These are phyloP conservation scores for Marchantia paleacea DNA, from an alignment of 225 moss, liverwort and hornwort species.

Conservation along the genomic window DNA sequence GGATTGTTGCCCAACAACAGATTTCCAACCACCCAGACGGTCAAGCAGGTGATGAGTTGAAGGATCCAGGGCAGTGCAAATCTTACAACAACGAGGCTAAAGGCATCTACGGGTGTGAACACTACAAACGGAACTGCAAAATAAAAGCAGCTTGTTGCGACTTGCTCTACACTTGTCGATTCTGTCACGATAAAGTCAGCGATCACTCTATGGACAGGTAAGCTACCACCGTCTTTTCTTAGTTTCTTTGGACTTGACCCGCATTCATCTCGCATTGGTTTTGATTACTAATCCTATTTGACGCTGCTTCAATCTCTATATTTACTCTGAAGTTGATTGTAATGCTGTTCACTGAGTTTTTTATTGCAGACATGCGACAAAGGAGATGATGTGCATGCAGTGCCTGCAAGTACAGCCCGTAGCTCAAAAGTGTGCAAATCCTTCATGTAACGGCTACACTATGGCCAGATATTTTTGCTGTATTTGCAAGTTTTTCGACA, in stretches of 20 bases:
- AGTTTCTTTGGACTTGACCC: background rate
- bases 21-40: constrained; percentile 37
- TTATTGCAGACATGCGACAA: constrained; percentile 81
- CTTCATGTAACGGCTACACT: constrained; percentile 63
- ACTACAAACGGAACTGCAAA: constrained; percentile 95
- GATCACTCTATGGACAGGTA: constrained; percentile 98
- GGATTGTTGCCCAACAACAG: constrained; percentile 92
- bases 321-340: background rate
- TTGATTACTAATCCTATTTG: background rate
- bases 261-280: background rate
- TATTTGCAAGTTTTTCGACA: constrained; percentile 98
- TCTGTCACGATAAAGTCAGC: constrained; percentile 98
- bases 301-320: background rate
- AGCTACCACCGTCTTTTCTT: background rate
- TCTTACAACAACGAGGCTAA: constrained; percentile 64
- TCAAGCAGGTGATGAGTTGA: constrained; percentile 41
- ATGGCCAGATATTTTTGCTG: constrained; percentile 95
- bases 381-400: constrained; percentile 99
- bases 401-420: constrained; percentile 93
- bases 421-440: constrained; percentile 71
- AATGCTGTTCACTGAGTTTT: background rate
- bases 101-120: constrained; percentile 80
- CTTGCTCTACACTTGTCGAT: constrained; percentile 77
- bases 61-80: constrained; percentile 44
- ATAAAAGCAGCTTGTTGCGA: constrained; percentile 92